Base-by-base conservation (phyloP, 805 yeast genomes). In the Millerozyma miso region DNA sequence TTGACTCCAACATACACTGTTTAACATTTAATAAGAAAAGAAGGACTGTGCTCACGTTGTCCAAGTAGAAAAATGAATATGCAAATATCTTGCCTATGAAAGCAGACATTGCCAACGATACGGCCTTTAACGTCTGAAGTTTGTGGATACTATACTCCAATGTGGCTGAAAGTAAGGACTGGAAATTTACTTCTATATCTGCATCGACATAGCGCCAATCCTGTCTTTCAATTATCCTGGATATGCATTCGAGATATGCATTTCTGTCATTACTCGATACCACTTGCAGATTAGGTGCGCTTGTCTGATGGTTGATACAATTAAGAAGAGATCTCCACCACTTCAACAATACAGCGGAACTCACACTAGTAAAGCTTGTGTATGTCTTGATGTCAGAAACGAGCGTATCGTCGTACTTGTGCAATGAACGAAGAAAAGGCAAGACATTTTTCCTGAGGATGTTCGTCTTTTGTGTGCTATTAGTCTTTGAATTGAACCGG, bases 81-180 rank as follows among this genome's bases (percentile, higher is more conserved):
- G 89, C 89, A 56, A 85, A 74, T 3, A 81, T 74, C 53, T 85
- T 84, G 4, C 91, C 91, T 10, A 80, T 66, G 50, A 84, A 83
- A 3, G 88, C 88, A 17, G 79, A 69, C 16, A 76, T 60, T 4
- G 83, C 69, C n/a, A 80, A 59, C 0, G 86, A 71, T 8, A 81
- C 64, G 18, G 68, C 68, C 48, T 81, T 81, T 43, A 71, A 52
- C 38, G 70, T 63, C 29, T 62, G 56, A 43, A 81, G 62, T 49
- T 74, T 73, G 39, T 63, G 57, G 10, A 84, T 67, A 41, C 79
- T 69, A 50, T 69, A 74, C 38, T 73, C 76, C 41, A 81, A 60
- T 1, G 91, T 83, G 33, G 69, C 65, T n/a, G 67, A 56, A 19
- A 85, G 62, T 17, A 71, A 51, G 5, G 47, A 49, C 23, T 64